These are phyloP conservation scores for Magnusiomyces suaveolens DNA, from an alignment of 1,139 yeast genomes.

Conservation along the genomic window DNA sequence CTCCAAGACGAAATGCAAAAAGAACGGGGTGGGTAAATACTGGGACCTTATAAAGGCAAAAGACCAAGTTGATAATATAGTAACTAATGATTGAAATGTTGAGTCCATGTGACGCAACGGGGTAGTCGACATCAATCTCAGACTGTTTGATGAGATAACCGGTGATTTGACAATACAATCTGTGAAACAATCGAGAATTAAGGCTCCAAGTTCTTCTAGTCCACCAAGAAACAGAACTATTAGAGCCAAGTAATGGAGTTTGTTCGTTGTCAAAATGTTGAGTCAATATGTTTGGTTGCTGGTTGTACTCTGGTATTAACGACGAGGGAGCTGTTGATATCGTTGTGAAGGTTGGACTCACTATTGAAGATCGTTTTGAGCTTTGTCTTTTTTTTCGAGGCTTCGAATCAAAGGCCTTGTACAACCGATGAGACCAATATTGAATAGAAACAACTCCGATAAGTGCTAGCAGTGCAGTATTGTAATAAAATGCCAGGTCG, in stretches of 20 bases:
- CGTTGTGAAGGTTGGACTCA: background rate
- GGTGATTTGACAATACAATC: background rate
- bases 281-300: background rate
- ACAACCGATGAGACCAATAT: background rate
- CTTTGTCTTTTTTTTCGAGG: background rate
- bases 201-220: background rate
- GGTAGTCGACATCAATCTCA: background rate
- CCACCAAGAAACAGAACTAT: background rate
- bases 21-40: conserved; percentile 14
- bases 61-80: conserved; percentile 10
- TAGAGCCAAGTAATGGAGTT: background rate
- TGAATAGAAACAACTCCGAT: background rate
- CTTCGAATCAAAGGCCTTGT: background rate
- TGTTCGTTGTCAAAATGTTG: background rate
- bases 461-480: background rate
- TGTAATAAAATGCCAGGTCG: background rate
- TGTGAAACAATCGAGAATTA: background rate
- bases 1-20: conserved; percentile 23
- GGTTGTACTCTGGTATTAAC: background rate
- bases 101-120: conserved; percentile 8
- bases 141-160: conserved; percentile 11
- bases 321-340: background rate
- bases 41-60: conserved; percentile 15
- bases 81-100: conserved; percentile 7
- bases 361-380: background rate